A percentile compares a stretch with the other conserved stretches of the same genome.
These are phyloP conservation scores for Scleroderma bovista DNA, from an alignment of 768 basidiomycete genomes.

Conservation along the genomic window DNA sequence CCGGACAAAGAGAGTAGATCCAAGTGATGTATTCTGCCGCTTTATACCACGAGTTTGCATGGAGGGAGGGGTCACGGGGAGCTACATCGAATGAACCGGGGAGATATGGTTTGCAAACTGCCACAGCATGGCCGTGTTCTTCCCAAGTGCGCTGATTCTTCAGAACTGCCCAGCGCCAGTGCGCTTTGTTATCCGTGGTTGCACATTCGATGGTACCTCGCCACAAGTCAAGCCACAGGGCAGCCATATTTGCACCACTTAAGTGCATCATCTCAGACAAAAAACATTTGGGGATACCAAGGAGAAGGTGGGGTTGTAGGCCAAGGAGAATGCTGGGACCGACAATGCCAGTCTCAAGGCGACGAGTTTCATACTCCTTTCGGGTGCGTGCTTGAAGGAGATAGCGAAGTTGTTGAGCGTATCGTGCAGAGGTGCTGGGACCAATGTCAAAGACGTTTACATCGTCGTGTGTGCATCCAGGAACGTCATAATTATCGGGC, in stretches of 20 bases:
- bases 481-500: conserved; percentile 19
- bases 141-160: not conserved
- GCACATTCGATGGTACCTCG: conserved; percentile 4
- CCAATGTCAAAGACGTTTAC: conserved; percentile 13
- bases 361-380: conserved; percentile 18
- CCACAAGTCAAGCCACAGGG: conserved; percentile 11
- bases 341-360: conserved; percentile 29
- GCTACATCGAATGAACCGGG: conserved; percentile 15
- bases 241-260: conserved; percentile 18
- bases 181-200: not conserved
- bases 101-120: conserved; percentile 8
- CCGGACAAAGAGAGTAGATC: not conserved
- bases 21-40: not conserved
- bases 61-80: conserved; percentile 11
- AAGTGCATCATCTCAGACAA: conserved; percentile 40
- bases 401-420: not conserved
- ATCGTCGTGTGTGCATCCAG: conserved; percentile 20
- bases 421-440: not conserved
- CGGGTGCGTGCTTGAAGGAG: conserved; percentile 4
- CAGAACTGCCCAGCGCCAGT: not conserved
- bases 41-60: not conserved
- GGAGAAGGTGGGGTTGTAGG: conserved; percentile 13
- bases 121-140: conserved; percentile 7
- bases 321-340: conserved; percentile 34
- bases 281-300: conserved; percentile 32